phyloP scores from a whole-genome alignment of 1,284 basidiomycete species.

The Rhodotorula mucilaginosa region DNA sequence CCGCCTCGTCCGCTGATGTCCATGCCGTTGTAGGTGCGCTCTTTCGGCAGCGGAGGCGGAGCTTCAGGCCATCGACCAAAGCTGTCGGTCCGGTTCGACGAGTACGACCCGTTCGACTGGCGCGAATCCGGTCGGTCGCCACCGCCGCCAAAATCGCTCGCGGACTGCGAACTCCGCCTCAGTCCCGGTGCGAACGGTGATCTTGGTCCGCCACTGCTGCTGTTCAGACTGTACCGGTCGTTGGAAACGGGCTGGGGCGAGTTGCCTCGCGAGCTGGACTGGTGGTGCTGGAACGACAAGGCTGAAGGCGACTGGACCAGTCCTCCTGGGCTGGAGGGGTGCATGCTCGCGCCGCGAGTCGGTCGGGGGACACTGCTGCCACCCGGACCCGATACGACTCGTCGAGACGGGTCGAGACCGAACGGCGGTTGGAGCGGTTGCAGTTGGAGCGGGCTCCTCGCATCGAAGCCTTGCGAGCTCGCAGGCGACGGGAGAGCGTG shows the following conservation, averaged over 20 bases:
- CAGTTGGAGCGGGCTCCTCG: not conserved
- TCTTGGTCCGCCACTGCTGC: not conserved
- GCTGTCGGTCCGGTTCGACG: constrained; percentile 23
- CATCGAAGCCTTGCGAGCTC: constrained; percentile 1
- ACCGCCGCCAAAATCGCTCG: not conserved
- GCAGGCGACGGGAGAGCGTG: not conserved
- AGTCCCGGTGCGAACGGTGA: not conserved
- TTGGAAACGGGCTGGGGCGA: constrained; percentile 9
- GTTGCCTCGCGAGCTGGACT: constrained; percentile 15
- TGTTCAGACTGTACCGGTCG: not conserved
- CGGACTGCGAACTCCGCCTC: not conserved
- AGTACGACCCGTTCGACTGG: constrained; percentile 19
- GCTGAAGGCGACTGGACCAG: constrained; percentile 9
- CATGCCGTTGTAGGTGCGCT: constrained; percentile 29
- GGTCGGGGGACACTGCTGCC: constrained; percentile 9
- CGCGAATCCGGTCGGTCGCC: constrained; percentile 7
- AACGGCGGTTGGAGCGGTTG: not conserved
- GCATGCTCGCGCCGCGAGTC: constrained; percentile 25
- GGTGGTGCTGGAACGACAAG: not conserved
- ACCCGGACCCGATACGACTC: not conserved
- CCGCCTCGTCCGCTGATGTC: constrained; percentile 29
- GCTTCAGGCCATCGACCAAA: constrained; percentile 22
- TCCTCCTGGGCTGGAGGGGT: not conserved
- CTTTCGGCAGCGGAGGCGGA: constrained; percentile 33
- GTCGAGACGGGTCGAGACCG: not conserved